phyloP scores from a whole-genome alignment of 139 green algal genomes.

The Chlamydomonas sp. region DNA sequence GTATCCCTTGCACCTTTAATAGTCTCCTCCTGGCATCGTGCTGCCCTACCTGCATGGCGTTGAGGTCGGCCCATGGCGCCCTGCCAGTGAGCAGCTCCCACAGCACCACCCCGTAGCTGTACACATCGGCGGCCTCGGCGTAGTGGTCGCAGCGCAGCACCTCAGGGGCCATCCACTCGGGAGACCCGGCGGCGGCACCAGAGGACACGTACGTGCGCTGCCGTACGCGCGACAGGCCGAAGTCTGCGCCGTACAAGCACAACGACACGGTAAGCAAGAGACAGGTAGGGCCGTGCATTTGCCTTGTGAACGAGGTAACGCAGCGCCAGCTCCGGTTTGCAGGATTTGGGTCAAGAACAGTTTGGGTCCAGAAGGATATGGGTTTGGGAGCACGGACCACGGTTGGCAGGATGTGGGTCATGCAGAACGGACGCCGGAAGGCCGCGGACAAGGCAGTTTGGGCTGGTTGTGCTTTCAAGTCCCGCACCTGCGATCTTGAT shows the following conservation, averaged over 20 bases:
- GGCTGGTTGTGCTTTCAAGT: no score
- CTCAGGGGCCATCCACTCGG: slow-evolving; percentile 88
- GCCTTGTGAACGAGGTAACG: no score
- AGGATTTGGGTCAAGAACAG: no score
- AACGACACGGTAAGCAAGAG: background rate
- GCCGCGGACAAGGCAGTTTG: background rate
- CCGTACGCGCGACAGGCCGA: slow-evolving; percentile 65
- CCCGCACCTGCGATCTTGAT: slow-evolving; percentile 71
- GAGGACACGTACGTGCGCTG: slow-evolving; percentile 48
- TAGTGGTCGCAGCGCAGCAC: slow-evolving; percentile 59
- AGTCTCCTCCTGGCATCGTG: background rate
- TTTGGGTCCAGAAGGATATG: no score
- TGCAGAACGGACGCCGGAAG: background rate
- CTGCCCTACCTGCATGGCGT: slow-evolving; percentile 74
- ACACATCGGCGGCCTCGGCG: slow-evolving; percentile 54
- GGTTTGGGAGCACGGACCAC: no score
- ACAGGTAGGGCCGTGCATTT: no score
- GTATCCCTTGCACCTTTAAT: background rate
- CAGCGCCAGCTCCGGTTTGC: no score
- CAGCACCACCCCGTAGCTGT: slow-evolving; percentile 72
- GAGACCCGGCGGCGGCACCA: slow-evolving; percentile 44
- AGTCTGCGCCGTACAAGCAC: slow-evolving; percentile 49
- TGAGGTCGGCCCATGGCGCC: slow-evolving; percentile 75
- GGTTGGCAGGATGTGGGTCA: no score
- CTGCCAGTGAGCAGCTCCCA: slow-evolving; percentile 82